A percentile compares a stretch with the other conserved stretches of the same genome.
These are phyloP conservation scores for Melanogaster broomeanus DNA, from an alignment of 768 basidiomycete genomes.

Conservation along the genomic window DNA sequence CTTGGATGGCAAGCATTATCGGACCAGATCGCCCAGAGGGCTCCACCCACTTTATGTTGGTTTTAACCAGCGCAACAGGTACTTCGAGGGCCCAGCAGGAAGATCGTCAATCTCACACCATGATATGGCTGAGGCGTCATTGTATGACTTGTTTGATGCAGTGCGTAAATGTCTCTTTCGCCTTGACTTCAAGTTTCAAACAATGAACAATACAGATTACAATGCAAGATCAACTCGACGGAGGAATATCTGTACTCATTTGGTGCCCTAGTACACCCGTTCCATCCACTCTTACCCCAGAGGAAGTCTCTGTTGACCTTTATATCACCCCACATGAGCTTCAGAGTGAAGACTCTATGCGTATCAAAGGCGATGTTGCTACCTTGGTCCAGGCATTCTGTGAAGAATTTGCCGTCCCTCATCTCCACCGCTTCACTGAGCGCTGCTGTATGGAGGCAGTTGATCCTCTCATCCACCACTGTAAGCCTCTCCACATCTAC, in stretches of 20 bases:
- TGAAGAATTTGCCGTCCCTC: slow-evolving; percentile 10
- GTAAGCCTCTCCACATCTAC: not conserved
- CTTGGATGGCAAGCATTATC: not conserved
- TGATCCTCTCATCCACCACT: not conserved
- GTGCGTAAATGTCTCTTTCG: not conserved
- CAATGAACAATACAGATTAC: not conserved
- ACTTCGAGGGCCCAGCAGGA: no score
- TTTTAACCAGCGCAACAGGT: not conserved
- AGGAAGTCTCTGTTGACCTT: slow-evolving; percentile 2
- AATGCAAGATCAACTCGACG: slow-evolving; percentile 11
- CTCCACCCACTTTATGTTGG: slow-evolving; percentile 5
- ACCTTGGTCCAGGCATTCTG: slow-evolving; percentile 10
- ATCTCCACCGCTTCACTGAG: slow-evolving; percentile 3
- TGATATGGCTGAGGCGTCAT: not conserved
- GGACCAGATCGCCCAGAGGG: not conserved
- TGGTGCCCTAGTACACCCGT: slow-evolving; percentile 1
- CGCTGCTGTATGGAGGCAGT: not conserved
- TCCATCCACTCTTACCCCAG: not conserved
- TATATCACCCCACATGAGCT: slow-evolving; percentile 7
- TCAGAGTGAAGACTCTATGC: not conserved
- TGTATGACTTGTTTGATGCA: slow-evolving; percentile 9
- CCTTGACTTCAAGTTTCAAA: not conserved
- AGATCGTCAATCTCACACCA: no score
- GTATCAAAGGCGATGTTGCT: slow-evolving; percentile 1
- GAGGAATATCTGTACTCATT: slow-evolving; percentile 7